Conservation (phyloP, 352 stramenopile genomes). For the Phytophthora pini region DNA sequence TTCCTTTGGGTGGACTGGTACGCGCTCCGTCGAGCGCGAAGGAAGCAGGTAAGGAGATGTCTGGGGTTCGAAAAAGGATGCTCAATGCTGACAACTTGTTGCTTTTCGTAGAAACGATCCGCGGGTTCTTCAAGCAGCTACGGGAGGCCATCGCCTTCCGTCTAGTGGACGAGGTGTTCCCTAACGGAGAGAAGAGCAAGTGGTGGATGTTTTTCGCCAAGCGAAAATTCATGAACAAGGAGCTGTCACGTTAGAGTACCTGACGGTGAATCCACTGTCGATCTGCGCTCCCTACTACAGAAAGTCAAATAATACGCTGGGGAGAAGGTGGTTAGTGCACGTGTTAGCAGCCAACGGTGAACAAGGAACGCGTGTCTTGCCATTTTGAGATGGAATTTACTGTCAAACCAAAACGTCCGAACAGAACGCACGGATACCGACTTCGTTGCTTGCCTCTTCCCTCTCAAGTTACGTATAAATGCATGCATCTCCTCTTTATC, state of each 20-base stretch:
- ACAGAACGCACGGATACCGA: conserved; percentile 18
- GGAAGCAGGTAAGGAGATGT: conserved; percentile 64
- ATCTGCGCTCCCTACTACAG: conserved; percentile 20
- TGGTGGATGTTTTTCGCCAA: conserved; percentile 96
- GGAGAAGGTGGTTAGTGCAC: conserved; percentile 1
- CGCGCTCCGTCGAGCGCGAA: conserved; percentile 71
- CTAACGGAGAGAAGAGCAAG: conserved; percentile 90
- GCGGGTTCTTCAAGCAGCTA: conserved; percentile 92
- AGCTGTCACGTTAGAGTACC: conserved; percentile 64
- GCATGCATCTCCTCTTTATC: conserved; percentile 16
- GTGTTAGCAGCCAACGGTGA: conserved; percentile 4
- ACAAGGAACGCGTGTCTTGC: conserved; percentile 16
- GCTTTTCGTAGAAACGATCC: conserved; percentile 72
- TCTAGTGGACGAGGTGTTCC: conserved; percentile 86
- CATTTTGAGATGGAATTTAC: conserved; percentile 30
- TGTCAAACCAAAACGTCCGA: conserved; percentile 21
- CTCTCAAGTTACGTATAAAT: conserved; percentile 30
- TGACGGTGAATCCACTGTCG: background rate
- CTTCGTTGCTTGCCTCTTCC: conserved; percentile 17
- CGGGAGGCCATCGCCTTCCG: conserved; percentile 84
- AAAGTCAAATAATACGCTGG: conserved; percentile 31
- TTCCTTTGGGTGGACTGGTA: conserved; percentile 84
- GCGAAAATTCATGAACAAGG: conserved; percentile 96
- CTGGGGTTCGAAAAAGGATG: background rate
- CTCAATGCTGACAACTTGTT: background rate